Conservation (phyloP, 169 alveolate genomes). For the Theileria sp. region DNA sequence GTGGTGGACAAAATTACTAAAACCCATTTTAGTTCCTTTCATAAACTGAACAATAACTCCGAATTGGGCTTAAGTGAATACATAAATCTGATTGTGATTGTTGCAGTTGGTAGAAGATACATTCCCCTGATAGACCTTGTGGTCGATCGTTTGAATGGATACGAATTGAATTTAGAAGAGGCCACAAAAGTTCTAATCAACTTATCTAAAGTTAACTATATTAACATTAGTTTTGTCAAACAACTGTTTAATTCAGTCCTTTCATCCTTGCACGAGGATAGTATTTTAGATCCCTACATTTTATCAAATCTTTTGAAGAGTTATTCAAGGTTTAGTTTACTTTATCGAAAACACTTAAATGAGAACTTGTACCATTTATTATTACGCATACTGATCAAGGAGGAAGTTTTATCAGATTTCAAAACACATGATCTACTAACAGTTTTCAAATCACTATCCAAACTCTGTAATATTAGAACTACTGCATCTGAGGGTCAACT, state of each 20-base stretch:
- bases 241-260: constrained; percentile 20
- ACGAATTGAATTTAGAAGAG: constrained; percentile 35
- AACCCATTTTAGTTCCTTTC: background rate
- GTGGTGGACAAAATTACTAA: background rate
- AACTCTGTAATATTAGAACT: constrained; percentile 14
- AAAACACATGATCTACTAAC: constrained; percentile 39
- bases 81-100: background rate
- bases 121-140: constrained; percentile 34
- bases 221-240: constrained; percentile 22
- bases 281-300: constrained; percentile 36
- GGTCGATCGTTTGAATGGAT: constrained; percentile 20
- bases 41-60: background rate
- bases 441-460: constrained; percentile 35
- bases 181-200: constrained; percentile 17
- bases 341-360: background rate
- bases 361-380: constrained; percentile 23
- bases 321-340: constrained; percentile 35
- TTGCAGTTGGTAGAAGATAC: background rate
- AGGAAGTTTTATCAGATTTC: constrained; percentile 54
- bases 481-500: background rate
- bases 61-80: background rate
- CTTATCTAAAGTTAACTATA: constrained; percentile 45
- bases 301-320: constrained; percentile 53
- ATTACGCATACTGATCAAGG: constrained; percentile 40
- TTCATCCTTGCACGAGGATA: constrained; percentile 33